A percentile compares a stretch with the other conserved stretches of the same genome.
These are phyloP conservation scores for Diaporthe longicolla DNA, from an alignment of 2,329 filamentous ascomycete species.

Conservation along the genomic window DNA sequence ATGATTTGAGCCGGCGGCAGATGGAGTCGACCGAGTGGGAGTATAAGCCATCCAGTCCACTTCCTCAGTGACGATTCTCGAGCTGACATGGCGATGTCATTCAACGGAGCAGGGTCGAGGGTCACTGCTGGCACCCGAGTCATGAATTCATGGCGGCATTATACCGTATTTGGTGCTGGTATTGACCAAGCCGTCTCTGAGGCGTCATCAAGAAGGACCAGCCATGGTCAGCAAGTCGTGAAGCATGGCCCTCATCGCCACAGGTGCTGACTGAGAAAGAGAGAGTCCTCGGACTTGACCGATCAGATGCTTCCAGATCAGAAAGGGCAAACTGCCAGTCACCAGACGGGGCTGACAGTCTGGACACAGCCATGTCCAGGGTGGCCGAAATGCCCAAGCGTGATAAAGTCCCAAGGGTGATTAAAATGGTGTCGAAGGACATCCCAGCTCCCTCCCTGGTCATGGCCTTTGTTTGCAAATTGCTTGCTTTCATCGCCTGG, in stretches of 20 bases:
- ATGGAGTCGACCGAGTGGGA: background rate
- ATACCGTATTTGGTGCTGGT: background rate
- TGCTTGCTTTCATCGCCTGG: background rate
- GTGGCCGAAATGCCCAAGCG: background rate
- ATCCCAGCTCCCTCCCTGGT: background rate
- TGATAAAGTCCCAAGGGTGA: too few relatives aligned
- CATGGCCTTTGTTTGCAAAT: background rate
- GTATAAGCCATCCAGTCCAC: background rate
- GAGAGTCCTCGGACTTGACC: background rate
- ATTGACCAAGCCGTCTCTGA: background rate
- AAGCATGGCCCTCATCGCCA: background rate
- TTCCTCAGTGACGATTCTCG: background rate
- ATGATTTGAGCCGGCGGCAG: slow-evolving; percentile 9
- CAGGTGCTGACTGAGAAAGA: too few relatives aligned
- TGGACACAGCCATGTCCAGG: background rate
- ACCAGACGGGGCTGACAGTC: background rate
- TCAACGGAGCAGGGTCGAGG: background rate
- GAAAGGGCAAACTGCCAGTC: background rate
- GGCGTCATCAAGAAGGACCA: background rate
- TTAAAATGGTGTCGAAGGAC: background rate
- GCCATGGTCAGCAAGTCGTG: background rate
- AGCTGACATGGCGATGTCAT: slow-evolving; percentile 6
- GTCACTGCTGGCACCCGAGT: slow-evolving; percentile 2
- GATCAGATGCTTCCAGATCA: background rate
- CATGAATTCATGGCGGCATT: background rate